Base-by-base conservation (phyloP, 306 rosid genomes). In the Carpinus fangiana region DNA sequence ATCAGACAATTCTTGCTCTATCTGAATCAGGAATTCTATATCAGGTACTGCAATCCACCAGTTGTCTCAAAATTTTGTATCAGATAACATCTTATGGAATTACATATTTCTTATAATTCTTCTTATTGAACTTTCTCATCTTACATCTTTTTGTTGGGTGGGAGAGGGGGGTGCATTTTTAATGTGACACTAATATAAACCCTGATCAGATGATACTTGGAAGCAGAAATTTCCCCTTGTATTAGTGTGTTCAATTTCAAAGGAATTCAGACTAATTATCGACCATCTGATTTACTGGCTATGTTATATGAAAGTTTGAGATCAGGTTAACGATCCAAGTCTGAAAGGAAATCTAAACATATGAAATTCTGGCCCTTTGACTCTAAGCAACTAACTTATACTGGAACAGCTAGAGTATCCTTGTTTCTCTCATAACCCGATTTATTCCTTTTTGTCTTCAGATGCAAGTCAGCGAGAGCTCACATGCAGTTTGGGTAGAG, bases 21-120 rank as follows among this genome's bases (percentile, higher is more conserved):
- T 89, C 97, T 71, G 95, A 94, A 84, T 64, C 90, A 48, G 97
- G 98, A 64, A 66, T 60, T 85, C 85, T 94, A 7, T 90, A 87
- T 84, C 96, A 89, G 97, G 98, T 90, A 82, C 73, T 70, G 12
- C 36, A 72, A 41, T 64, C 41, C 5, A 77, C 78, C 75, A 72
- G 50, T 73, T 76, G 67, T 48, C 55, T 59, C 31, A 31, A 6
- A 77, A 23, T 6, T 57, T 45, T 66, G n/a, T 28, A 12, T 57
- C 72, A 52, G 28, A 67, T 43, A 48, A 46, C 50, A 48, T 75
- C 26, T 61, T 14, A 41, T 34, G 20, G 26, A 0, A 8, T 61
- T 4, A 7, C 74, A 4, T 55, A 34, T 12, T 38, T 3, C 21
- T 61, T 23, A 7, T 79, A 10, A 3, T 79, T 78, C 4, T 61